Conservation (phyloP, 2,329 filamentous ascomycete species). For the Stenocarpella maydis region DNA sequence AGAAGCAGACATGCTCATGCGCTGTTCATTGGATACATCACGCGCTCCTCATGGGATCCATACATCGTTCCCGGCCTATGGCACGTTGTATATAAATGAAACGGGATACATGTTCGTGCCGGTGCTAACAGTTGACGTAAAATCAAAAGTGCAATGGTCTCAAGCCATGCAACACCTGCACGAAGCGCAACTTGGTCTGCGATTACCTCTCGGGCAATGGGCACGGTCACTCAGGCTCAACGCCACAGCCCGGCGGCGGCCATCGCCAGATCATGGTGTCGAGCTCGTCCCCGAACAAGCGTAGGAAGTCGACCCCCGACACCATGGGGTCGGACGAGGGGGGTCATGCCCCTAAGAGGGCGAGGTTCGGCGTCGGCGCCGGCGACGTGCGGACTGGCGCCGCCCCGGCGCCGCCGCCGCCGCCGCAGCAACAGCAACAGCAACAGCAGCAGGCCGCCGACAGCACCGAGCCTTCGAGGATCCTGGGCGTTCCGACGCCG, state of each 20-base stretch:
- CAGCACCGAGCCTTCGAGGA: slow-evolving; percentile 43
- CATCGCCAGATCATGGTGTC: slow-evolving; percentile 42
- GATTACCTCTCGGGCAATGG: slow-evolving; percentile 48
- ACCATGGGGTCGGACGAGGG: slow-evolving; percentile 21
- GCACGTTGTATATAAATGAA: neutral
- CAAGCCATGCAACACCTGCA: slow-evolving; percentile 65
- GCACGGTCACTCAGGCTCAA: slow-evolving; percentile 38
- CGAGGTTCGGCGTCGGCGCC: slow-evolving; percentile 34
- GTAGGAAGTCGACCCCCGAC: slow-evolving; percentile 31
- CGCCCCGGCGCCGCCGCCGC: no score
- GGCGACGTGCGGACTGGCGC: neutral
- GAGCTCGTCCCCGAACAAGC: slow-evolving; percentile 38
- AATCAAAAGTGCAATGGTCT: slow-evolving; percentile 65
- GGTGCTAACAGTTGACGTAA: slow-evolving; percentile 27
- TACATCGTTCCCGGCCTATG: neutral
- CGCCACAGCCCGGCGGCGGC: slow-evolving; percentile 38
- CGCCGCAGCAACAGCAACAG: no score
- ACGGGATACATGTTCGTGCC: neutral
- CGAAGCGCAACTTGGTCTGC: slow-evolving; percentile 58
- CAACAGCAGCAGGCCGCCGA: slow-evolving; percentile 11
- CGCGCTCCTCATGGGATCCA: neutral
- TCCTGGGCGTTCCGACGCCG: slow-evolving; percentile 40
- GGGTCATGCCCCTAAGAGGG: slow-evolving; percentile 20
- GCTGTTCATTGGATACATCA: neutral
- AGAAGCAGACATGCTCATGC: neutral